A percentile compares a stretch with the other conserved stretches of the same genome.
phyloP scores from a whole-genome alignment of 768 basidiomycete genomes.

The Butyriboletus loyo region DNA sequence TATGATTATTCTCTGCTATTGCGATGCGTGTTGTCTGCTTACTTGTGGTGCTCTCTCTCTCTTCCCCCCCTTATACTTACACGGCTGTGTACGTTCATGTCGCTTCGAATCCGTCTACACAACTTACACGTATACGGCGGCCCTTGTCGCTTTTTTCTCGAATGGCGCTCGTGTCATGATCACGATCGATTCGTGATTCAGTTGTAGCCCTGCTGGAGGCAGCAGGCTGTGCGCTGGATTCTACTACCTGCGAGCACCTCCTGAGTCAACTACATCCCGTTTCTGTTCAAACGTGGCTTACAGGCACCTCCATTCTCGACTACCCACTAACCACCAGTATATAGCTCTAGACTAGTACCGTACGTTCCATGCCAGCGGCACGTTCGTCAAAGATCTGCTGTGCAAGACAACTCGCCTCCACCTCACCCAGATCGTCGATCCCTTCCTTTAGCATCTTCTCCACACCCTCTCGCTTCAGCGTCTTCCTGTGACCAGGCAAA shows the following conservation, averaged over 20 bases:
- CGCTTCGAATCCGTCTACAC: constrained; percentile 3
- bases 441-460: constrained; percentile 12
- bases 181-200: background rate
- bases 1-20: constrained; percentile 30
- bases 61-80: background rate
- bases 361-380: constrained; percentile 3
- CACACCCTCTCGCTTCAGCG: constrained; percentile 11
- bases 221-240: too few species aligned
- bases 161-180: background rate
- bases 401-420: constrained; percentile 6
- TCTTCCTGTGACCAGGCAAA: constrained; percentile 1
- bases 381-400: constrained; percentile 13
- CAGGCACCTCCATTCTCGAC: background rate
- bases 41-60: background rate
- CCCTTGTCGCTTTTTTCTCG: background rate
- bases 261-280: background rate
- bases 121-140: constrained; percentile 1
- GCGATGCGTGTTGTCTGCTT: constrained; percentile 17
- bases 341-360: too few species aligned
- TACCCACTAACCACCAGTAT: background rate
- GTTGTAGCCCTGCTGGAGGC: too few species aligned
- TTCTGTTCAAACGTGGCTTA: background rate
- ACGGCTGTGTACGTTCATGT: constrained; percentile 3
- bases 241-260: too few species aligned
- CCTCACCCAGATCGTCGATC: background rate